A percentile compares a stretch with the other conserved stretches of the same genome.
Conservation (phyloP, 768 basidiomycete species). For the Fibroporia radiculosa region DNA sequence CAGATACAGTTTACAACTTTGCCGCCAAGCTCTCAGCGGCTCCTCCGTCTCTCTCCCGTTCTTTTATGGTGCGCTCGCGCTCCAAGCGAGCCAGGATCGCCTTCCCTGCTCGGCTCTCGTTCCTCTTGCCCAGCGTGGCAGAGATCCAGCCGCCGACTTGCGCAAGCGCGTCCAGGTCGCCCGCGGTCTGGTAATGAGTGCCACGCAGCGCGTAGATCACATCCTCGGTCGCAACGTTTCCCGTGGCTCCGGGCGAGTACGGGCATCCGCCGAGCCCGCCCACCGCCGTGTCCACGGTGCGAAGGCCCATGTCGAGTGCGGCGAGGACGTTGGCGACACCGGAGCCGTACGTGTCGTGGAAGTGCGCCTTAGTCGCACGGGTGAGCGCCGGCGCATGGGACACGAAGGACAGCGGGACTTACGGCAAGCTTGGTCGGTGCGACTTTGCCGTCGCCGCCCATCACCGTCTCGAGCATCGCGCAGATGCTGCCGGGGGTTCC, state of each 20-base stretch:
- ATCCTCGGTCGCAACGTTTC: constrained; percentile 92
- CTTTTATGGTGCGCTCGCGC: constrained; percentile 23
- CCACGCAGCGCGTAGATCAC: constrained; percentile 75
- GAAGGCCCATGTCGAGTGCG: constrained; percentile 65
- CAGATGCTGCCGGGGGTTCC: constrained; percentile 67
- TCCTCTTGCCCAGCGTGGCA: constrained; percentile 53
- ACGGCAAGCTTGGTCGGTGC: constrained; percentile 67
- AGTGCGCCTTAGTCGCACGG: constrained; percentile 35
- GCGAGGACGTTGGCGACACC: constrained; percentile 70
- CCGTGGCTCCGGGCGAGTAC: constrained; percentile 92
- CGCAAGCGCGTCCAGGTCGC: constrained; percentile 61
- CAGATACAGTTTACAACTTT: no score
- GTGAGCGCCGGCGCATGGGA: neutral
- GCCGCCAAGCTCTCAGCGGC: constrained; percentile 10
- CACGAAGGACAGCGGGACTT: constrained; percentile 15
- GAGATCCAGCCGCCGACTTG: constrained; percentile 84
- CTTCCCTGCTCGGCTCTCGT: constrained; percentile 68
- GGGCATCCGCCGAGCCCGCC: constrained; percentile 94
- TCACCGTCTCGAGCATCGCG: constrained; percentile 64
- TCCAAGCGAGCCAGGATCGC: constrained; percentile 52
- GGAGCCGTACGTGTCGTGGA: constrained; percentile 87
- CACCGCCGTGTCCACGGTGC: constrained; percentile 77
- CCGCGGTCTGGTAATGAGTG: constrained; percentile 49
- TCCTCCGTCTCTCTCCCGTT: constrained; percentile 17
- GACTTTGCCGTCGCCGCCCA: constrained; percentile 46